These are phyloP conservation scores for Fusarium sp. DNA, from an alignment of 2,329 filamentous ascomycete species.

Conservation along the genomic window DNA sequence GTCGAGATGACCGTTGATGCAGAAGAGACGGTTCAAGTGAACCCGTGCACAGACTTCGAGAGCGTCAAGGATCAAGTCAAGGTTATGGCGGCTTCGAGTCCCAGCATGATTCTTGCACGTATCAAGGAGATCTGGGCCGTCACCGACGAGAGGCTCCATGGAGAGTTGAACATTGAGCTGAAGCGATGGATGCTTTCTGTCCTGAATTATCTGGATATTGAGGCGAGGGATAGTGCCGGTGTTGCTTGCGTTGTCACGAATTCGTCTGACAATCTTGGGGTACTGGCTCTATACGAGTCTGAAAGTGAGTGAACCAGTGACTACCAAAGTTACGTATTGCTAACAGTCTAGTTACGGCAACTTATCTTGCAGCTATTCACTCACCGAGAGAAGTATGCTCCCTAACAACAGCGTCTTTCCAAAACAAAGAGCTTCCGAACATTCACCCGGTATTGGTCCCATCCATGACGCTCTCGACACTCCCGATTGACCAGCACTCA, in stretches of 20 bases:
- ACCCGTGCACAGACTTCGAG: neutral
- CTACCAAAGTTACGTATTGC: rapidly evolving
- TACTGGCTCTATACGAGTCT: slow-evolving; percentile 62
- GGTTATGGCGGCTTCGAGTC: slow-evolving; percentile 35
- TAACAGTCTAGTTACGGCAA: slow-evolving; percentile 56
- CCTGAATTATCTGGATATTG: slow-evolving; percentile 58
- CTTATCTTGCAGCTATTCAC: slow-evolving; percentile 59
- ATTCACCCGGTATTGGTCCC: slow-evolving; percentile 53
- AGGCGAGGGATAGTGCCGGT: slow-evolving; percentile 25
- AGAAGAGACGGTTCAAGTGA: neutral
- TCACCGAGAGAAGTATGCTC: slow-evolving; percentile 55
- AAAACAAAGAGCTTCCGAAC: slow-evolving; percentile 50
- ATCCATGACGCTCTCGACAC: slow-evolving; percentile 47
- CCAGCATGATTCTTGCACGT: slow-evolving; percentile 59
- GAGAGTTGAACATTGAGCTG: slow-evolving; percentile 60
- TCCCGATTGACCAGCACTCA: slow-evolving; percentile 52
- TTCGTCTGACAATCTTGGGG: slow-evolving; percentile 36
- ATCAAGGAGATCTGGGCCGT: slow-evolving; percentile 53
- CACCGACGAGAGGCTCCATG: slow-evolving; percentile 12
- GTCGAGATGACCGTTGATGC: neutral
- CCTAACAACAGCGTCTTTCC: slow-evolving; percentile 55
- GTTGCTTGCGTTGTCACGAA: neutral
- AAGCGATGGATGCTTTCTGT: slow-evolving; percentile 69
- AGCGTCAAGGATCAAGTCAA: slow-evolving; percentile 24
- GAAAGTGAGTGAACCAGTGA: slow-evolving; percentile 49